These are phyloP conservation scores for Ulvella scutata DNA, from an alignment of 139 green algal genomes.

Conservation along the genomic window DNA sequence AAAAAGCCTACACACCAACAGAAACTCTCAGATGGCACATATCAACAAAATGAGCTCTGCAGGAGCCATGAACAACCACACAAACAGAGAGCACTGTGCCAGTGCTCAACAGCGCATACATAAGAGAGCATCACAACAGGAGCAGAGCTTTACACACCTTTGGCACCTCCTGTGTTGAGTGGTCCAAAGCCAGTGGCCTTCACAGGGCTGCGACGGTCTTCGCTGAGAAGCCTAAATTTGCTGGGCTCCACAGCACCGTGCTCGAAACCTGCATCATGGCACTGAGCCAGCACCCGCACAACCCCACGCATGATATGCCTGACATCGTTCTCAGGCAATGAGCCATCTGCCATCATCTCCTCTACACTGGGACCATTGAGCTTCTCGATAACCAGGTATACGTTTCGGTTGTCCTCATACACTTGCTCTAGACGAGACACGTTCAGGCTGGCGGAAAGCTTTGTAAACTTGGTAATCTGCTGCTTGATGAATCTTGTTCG, in stretches of 20 bases:
- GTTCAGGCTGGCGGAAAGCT: background rate
- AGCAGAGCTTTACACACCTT: too few relatives aligned
- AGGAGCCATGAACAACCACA: too few relatives aligned
- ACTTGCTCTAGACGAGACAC: background rate
- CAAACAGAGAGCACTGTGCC: too few relatives aligned
- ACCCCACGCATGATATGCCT: background rate
- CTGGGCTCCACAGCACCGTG: background rate
- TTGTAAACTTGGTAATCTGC: background rate
- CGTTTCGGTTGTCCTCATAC: background rate
- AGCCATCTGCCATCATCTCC: background rate
- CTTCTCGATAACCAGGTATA: constrained; percentile 2
- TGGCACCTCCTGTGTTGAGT: background rate
- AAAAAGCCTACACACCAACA: too few relatives aligned
- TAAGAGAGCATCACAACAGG: too few relatives aligned
- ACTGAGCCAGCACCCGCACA: background rate
- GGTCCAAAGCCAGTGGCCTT: background rate
- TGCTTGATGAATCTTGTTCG: background rate
- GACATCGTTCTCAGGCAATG: background rate
- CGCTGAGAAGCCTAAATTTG: background rate
- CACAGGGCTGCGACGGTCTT: background rate
- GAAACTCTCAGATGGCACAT: too few relatives aligned
- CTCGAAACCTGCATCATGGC: background rate
- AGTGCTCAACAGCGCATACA: too few relatives aligned
- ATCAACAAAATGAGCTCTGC: too few relatives aligned
- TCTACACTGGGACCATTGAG: background rate